Conservation (phyloP, 2,329 filamentous ascomycete genomes). For the Fusarium acutatum region DNA sequence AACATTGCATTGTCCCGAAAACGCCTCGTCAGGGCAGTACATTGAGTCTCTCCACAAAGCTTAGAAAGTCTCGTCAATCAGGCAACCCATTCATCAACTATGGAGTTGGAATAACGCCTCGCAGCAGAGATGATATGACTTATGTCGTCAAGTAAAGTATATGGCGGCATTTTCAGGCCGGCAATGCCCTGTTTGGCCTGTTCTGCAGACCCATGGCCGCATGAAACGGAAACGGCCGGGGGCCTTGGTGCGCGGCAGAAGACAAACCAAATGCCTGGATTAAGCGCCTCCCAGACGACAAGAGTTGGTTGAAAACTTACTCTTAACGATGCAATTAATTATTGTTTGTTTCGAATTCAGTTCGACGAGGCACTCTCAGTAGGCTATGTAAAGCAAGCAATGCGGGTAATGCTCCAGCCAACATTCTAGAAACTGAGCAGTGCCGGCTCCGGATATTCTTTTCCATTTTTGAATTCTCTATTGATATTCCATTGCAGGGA, state of each 20-base stretch:
- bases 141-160: neutral
- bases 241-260: slow-evolving; percentile 27
- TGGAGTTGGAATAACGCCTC: slow-evolving; percentile 7
- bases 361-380: slow-evolving; percentile 20
- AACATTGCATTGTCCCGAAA: neutral
- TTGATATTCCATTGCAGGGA: neutral
- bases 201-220: slow-evolving; percentile 9
- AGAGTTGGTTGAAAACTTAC: neutral
- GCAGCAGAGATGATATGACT: neutral
- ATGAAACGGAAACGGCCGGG: slow-evolving; percentile 11
- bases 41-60: neutral
- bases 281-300: slow-evolving; percentile 34
- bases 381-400: slow-evolving; percentile 1
- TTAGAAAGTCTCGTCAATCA: neutral
- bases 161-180: slow-evolving; percentile 6
- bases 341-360: neutral
- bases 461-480: neutral
- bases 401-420: neutral
- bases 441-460: neutral
- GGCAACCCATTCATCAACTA: neutral
- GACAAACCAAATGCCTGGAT: slow-evolving; percentile 34
- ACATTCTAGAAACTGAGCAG: neutral
- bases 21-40: neutral
- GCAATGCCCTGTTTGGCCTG: slow-evolving; percentile 2
- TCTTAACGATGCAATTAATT: neutral